phyloP scores from a whole-genome alignment of 2,329 filamentous ascomycete genomes.

The Pseudocercospora musae region DNA sequence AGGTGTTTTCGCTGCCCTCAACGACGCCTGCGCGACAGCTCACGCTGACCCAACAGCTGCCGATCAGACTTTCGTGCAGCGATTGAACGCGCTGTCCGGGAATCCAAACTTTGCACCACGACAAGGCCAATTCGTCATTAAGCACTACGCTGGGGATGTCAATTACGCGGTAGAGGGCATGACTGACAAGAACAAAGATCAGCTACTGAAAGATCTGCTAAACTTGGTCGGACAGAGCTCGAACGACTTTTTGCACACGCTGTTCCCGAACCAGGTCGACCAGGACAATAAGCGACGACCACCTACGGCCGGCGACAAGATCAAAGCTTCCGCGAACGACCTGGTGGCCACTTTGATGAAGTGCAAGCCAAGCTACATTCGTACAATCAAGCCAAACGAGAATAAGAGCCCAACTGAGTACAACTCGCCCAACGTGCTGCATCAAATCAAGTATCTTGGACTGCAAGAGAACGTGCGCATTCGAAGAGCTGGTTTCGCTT shows the following conservation, averaged over 20 bases:
- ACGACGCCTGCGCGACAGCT: slow-evolving; percentile 97
- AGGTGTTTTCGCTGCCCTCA: slow-evolving; percentile 91
- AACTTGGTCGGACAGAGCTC: slow-evolving; percentile 79
- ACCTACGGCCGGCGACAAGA: slow-evolving; percentile 93
- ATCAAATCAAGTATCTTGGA: slow-evolving; percentile 98
- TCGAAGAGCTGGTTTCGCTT: slow-evolving; percentile 91
- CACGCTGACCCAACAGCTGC: slow-evolving; percentile 92
- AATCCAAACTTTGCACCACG: slow-evolving; percentile 88
- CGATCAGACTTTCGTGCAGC: slow-evolving; percentile 92
- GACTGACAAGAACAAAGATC: slow-evolving; percentile 99
- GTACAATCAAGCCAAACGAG: slow-evolving; percentile 98
- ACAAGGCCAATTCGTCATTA: slow-evolving; percentile 96
- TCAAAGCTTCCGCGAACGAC: slow-evolving; percentile 90
- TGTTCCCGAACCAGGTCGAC: slow-evolving; percentile 92
- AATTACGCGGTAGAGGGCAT: slow-evolving; percentile 92
- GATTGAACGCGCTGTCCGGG: slow-evolving; percentile 78
- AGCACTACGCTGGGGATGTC: slow-evolving; percentile 97
- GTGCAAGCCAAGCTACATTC: slow-evolving; percentile 93
- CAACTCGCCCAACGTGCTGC: slow-evolving; percentile 84
- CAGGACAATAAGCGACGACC: slow-evolving; percentile 93
- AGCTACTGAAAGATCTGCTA: slow-evolving; percentile 87
- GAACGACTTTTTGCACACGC: slow-evolving; percentile 78
- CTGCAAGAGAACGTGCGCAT: slow-evolving; percentile 99
- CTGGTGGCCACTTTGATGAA: slow-evolving; percentile 96
- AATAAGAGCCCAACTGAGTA: slow-evolving; percentile 96